Conservation (phyloP, 1,284 basidiomycete genomes). For the Puccinia triticina region DNA sequence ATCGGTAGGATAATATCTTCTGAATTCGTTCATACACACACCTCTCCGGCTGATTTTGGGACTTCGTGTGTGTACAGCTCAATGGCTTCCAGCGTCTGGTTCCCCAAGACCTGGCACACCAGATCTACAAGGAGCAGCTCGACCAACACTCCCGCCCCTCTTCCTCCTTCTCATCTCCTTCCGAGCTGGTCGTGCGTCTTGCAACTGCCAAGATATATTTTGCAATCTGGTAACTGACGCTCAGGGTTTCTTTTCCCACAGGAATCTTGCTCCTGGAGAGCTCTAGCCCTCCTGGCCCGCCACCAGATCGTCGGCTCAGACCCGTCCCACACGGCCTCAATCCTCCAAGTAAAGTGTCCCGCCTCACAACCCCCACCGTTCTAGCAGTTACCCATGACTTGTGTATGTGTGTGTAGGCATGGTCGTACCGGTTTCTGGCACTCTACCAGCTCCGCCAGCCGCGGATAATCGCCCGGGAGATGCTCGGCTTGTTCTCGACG, state of each 20-base stretch:
- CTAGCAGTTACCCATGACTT: not conserved
- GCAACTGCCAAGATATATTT: not conserved
- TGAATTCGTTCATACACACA: not conserved
- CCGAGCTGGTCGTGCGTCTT: conserved; percentile 21
- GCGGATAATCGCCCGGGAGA: not conserved
- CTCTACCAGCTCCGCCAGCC: conserved; percentile 6
- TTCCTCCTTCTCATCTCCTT: not conserved
- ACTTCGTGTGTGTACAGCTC: not conserved
- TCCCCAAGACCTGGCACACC: conserved; percentile 1
- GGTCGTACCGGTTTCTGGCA: conserved; percentile 23
- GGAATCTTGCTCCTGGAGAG: conserved; percentile 31
- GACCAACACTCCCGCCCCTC: not conserved
- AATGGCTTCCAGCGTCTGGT: conserved; percentile 18
- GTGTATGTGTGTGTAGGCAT: conserved; percentile 13
- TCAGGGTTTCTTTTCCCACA: not conserved
- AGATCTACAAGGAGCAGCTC: conserved; percentile 25
- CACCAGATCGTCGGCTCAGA: conserved; percentile 8
- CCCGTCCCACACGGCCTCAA: not conserved
- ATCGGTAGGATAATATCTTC: not conserved
- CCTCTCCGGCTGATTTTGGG: not conserved
- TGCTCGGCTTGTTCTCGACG: conserved; percentile 23
- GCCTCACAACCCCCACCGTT: not conserved
- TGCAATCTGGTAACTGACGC: not conserved
- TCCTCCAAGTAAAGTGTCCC: conserved; percentile 28
- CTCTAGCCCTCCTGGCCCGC: not conserved